Evolutionary conservation across 192 early-diverging fungal species (phyloP).

Genomic region (Obelidium mucronatum): DNA sequence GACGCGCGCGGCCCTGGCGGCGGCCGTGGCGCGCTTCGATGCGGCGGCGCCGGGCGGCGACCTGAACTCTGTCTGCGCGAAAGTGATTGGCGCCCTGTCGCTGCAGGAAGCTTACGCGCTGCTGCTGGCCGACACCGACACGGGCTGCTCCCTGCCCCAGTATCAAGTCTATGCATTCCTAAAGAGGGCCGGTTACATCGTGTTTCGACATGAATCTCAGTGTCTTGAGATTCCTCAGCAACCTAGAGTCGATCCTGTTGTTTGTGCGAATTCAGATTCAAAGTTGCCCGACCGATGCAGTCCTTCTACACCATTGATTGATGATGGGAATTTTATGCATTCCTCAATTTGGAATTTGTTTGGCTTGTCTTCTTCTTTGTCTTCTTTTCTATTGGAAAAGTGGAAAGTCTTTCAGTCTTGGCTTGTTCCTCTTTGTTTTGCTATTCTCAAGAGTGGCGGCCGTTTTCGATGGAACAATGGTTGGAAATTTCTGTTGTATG

Average conservation of each 20-base stretch:
- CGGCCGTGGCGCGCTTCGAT: not conserved
- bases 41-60: not conserved
- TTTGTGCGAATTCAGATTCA: no score
- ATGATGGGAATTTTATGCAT: no score
- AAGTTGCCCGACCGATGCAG: no score
- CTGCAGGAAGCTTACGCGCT: conserved; percentile 16
- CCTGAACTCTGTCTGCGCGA: not conserved
- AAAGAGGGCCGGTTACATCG: conserved; percentile 15
- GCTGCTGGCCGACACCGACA: not conserved
- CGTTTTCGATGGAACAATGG: conserved; percentile 21
- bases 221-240: no score
- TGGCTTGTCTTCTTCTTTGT: no score
- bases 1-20: not conserved
- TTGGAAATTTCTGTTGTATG: no score
- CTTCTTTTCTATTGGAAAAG: not conserved
- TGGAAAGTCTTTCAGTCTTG: not conserved
- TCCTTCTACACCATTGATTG: no score
- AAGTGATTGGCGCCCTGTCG: not conserved
- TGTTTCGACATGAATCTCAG: conserved; percentile 5
- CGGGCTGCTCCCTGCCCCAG: not conserved
- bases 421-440: not conserved
- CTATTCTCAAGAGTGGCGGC: not conserved
- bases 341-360: no score
- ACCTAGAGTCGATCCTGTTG: not conserved
- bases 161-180: conserved; percentile 17